Evolutionary conservation across 257 asterid species (phyloP), one percentile per base, ranked within the genome.

Genomic region (Orobanche coerulescens): DNA sequence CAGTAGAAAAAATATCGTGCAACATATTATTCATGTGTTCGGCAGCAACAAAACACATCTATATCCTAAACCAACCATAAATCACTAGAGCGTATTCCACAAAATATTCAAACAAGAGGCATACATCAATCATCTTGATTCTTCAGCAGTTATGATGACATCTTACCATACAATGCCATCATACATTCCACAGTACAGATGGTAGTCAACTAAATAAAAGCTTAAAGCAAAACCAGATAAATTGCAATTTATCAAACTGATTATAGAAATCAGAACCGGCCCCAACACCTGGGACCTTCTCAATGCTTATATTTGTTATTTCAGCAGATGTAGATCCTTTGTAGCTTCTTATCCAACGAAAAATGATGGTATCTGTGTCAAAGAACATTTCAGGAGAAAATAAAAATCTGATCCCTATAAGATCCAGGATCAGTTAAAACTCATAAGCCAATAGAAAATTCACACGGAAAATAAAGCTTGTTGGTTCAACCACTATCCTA

Each of bases 151-250:
- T 16, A 47, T n/a, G 31, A 57, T 11, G 50, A 25, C 54, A 48
- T 61, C 65, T 26, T 54, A 26, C 18, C 65, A 51, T 20, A 59
- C 33, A 58, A 43, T 25, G 46, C 24, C 72, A 60, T 61, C 71
- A 49, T 40, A 47, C 7, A 58, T 25, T 46, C 65, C 61, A 15
- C 13, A 14, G 14, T 22, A 30, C 22, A 12, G 53, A 31, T 16
- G 5, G 12, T 9, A 47, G 15, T 11, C 5, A 10, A 47, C 10
- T 0, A 47, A 47, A 47, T 47, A 20, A 19, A 47, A 7, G 26
- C 5, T 10, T 2, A 37, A 37, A 7, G 44, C 44, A 37, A 37
- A 47, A 47, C 1, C 53, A 47, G 47, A 18, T 34, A 22, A 43
- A 50, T 31, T 15, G 42, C 16, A 47, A 58, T 22, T 2, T 12